phyloP scores from a whole-genome alignment of 306 rosid species.

The Acacia crassicarpa region DNA sequence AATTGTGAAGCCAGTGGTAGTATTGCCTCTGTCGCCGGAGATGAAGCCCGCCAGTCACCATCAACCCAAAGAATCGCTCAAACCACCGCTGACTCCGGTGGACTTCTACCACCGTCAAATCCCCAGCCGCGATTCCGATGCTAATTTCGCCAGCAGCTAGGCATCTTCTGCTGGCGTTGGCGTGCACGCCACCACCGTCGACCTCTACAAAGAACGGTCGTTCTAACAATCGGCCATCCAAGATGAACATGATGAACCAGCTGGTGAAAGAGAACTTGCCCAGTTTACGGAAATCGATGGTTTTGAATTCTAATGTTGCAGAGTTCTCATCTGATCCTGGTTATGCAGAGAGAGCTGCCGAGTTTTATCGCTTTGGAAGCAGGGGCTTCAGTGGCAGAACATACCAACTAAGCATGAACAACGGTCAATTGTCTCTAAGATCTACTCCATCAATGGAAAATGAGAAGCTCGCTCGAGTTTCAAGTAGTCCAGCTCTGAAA shows the following conservation, averaged over 20 bases:
- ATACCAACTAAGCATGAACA: constrained; percentile 39
- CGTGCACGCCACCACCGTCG: constrained; percentile 37
- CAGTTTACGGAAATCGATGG: constrained; percentile 41
- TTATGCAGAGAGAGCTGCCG: constrained; percentile 84
- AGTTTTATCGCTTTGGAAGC: constrained; percentile 87
- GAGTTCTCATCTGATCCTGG: constrained; percentile 84
- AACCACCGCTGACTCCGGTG: constrained; percentile 45
- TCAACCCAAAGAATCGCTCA: constrained; percentile 45
- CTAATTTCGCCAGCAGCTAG: constrained; percentile 81
- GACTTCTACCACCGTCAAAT: constrained; percentile 35
- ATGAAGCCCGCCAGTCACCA: constrained; percentile 62
- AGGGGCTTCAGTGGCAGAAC: constrained; percentile 69
- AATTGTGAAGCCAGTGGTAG: constrained; percentile 46
- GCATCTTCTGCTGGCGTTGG: constrained; percentile 60
- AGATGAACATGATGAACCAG: constrained; percentile 42
- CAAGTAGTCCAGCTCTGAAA: constrained; percentile 74
- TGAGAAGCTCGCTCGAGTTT: constrained; percentile 54
- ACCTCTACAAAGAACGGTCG: constrained; percentile 79
- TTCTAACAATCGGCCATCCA: constrained; percentile 60
- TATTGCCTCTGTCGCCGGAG: neutral
- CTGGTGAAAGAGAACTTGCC: constrained; percentile 37
- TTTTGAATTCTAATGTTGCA: constrained; percentile 56
- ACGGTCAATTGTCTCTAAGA: constrained; percentile 44
- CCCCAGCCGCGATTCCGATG: constrained; percentile 74
- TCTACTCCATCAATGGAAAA: constrained; percentile 38